Evolutionary conservation across 768 basidiomycete genomes (phyloP).

Genomic region (Grammothele lineata): DNA sequence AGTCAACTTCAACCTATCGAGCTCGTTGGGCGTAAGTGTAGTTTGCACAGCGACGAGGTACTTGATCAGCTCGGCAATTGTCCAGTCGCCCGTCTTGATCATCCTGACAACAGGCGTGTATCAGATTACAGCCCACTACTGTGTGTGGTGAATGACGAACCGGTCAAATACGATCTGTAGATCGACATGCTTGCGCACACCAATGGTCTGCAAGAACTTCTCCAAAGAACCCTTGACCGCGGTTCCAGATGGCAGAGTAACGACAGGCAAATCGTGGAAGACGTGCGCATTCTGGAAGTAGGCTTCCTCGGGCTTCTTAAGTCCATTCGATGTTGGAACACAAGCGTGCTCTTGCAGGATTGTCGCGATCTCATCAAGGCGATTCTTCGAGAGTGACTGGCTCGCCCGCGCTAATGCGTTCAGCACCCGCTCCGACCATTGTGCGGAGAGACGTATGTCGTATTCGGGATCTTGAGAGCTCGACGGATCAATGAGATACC

Average conservation of each 20-base stretch:
- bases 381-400: conserved; percentile 51
- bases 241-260: conserved; percentile 61
- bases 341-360: conserved; percentile 42
- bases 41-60: conserved; percentile 84
- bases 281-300: conserved; percentile 86
- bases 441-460: conserved; percentile 60
- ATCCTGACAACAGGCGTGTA: conserved; percentile 50
- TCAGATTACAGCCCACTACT: too few relatives aligned
- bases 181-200: conserved; percentile 89
- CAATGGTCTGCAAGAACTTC: conserved; percentile 64
- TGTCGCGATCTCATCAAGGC: conserved; percentile 38
- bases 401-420: conserved; percentile 64
- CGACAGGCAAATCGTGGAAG: conserved; percentile 85
- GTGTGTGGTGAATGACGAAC: too few relatives aligned
- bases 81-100: conserved; percentile 90
- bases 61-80: conserved; percentile 74
- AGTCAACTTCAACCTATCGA: conserved; percentile 54
- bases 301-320: conserved; percentile 64
- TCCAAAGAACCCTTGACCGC: conserved; percentile 68
- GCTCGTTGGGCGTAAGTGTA: conserved; percentile 52
- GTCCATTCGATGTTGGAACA: conserved; percentile 57
- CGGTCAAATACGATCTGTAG: conserved; percentile 91
- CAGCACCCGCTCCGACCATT: conserved; percentile 82
- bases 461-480: conserved; percentile 43
- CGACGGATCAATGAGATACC: conserved; percentile 50